Evolutionary conservation across 306 rosid genomes (phyloP), one percentile per base, ranked within the genome.

Genomic region (Inga leiocalycina): DNA sequence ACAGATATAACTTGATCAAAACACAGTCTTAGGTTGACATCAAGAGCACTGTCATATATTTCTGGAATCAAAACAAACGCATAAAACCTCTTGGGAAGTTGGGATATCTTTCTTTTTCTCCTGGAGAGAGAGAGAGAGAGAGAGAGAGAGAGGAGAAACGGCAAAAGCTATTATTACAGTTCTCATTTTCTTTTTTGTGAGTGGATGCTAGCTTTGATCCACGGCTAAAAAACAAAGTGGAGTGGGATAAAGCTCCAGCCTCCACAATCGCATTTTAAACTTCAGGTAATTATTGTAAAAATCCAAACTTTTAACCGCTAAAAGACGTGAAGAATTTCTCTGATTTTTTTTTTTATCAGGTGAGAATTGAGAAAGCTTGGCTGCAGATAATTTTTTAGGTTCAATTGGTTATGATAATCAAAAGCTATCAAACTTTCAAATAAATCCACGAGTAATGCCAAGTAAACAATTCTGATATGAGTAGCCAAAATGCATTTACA

Each of bases 401-500:
- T 49, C 75, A 76, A n/a, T 76, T 66, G 34, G 16, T 72, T 61
- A 45, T 77, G 74, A 61, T 76, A 76, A 78, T 71, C 54, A 39
- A 77, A 80, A 54, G 74, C 74, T 19, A 4, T 70, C 52, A 19
- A 70, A 41, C 17, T 39, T n/a, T 17, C 32, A 41, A 39, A 70
- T 20, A 12, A 70, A 39, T 9, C 14, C 56, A 65, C 6, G 2
- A 20, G 45, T 56, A 86, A 83, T 84, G 30, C 70, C 69, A 85
- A 45, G 41, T 24, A 71, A 71, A 82, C 71, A 78, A 80, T 67
- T 76, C 76, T 77, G 39, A 54, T 66, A 54, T 71, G 81, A 65
- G 73, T 82, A 57, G 80, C 84, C 78, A 78, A 87, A 85, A 81
- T 79, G 84, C 82, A 89, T 89, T 90, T 84, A 91, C 90, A 84